phyloP scores from a whole-genome alignment of 2,329 filamentous ascomycete species.

The Cercospora nicotianae region DNA sequence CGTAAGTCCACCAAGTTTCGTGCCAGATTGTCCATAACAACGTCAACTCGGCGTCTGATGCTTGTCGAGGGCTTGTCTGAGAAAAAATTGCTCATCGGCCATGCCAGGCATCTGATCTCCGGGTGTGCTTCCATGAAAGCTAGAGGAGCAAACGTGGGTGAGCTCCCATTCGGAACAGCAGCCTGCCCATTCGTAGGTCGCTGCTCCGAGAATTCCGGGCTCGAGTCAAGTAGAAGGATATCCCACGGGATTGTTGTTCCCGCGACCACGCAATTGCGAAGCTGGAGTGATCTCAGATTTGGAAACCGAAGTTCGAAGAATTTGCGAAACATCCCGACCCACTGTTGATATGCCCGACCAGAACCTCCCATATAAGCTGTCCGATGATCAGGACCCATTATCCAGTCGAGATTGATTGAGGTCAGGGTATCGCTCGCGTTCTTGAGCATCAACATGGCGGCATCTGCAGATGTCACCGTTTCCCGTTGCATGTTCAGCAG shows the following conservation, averaged over 20 bases:
- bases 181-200: neutral
- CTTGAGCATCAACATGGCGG: slow-evolving; percentile 24
- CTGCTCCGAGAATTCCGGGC: neutral
- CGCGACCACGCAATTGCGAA: slow-evolving; percentile 46
- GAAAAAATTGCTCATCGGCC: slow-evolving; percentile 51
- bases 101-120: slow-evolving; percentile 47
- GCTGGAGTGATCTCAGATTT: slow-evolving; percentile 47
- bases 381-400: slow-evolving; percentile 25
- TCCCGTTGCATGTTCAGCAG: slow-evolving; percentile 27
- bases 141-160: slow-evolving; percentile 29
- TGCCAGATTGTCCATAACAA: slow-evolving; percentile 43
- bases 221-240: slow-evolving; percentile 39
- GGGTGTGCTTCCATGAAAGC: slow-evolving; percentile 48
- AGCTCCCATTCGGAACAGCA: neutral
- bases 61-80: slow-evolving; percentile 28
- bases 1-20: slow-evolving; percentile 45
- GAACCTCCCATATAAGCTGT: neutral
- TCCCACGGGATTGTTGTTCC: slow-evolving; percentile 41
- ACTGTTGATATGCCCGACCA: neutral
- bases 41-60: slow-evolving; percentile 24
- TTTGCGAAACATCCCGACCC: slow-evolving; percentile 30
- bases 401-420: slow-evolving; percentile 42
- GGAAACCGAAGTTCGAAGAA: slow-evolving; percentile 46
- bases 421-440: slow-evolving; percentile 33
- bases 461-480: slow-evolving; percentile 26